Evolutionary conservation across 352 stramenopile genomes (phyloP).

Genomic region (Globisporangium lucens): DNA sequence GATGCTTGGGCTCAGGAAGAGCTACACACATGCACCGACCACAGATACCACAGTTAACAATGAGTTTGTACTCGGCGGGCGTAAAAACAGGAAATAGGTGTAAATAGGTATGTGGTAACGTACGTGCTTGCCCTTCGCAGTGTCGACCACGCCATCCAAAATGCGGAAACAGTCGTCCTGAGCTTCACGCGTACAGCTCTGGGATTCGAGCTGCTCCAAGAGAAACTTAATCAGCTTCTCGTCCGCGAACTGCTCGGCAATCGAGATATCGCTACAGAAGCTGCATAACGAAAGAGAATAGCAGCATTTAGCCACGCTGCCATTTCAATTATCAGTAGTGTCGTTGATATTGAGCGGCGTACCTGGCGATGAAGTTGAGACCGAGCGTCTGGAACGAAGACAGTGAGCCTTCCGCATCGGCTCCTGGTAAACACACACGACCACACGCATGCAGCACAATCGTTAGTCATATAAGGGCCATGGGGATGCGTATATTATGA

Average conservation of each 20-base stretch:
- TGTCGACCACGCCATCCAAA: constrained; percentile 37
- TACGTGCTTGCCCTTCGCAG: constrained; percentile 47
- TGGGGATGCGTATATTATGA: too few relatives aligned
- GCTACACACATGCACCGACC: constrained; percentile 28
- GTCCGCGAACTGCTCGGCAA: constrained; percentile 60
- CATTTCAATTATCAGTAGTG: background rate
- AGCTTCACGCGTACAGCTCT: constrained; percentile 22
- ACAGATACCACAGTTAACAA: background rate
- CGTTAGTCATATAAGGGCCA: too few relatives aligned
- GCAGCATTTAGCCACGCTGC: background rate
- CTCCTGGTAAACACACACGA: constrained; percentile 25
- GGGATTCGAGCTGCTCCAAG: constrained; percentile 44
- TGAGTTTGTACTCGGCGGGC: constrained; percentile 8
- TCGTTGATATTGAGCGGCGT: background rate
- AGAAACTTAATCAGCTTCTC: constrained; percentile 57
- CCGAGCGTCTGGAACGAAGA: constrained; percentile 76
- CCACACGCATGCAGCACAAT: background rate
- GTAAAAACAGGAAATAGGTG: too few relatives aligned
- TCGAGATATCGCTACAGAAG: constrained; percentile 53
- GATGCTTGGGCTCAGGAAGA: constrained; percentile 40
- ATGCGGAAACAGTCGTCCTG: constrained; percentile 55
- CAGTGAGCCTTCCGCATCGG: constrained; percentile 39
- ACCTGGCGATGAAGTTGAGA: constrained; percentile 82
- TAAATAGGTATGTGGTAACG: background rate
- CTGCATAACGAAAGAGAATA: constrained; percentile 23